Conservation (phyloP, 257 asterid genomes). For the Pogostemon cablin region DNA sequence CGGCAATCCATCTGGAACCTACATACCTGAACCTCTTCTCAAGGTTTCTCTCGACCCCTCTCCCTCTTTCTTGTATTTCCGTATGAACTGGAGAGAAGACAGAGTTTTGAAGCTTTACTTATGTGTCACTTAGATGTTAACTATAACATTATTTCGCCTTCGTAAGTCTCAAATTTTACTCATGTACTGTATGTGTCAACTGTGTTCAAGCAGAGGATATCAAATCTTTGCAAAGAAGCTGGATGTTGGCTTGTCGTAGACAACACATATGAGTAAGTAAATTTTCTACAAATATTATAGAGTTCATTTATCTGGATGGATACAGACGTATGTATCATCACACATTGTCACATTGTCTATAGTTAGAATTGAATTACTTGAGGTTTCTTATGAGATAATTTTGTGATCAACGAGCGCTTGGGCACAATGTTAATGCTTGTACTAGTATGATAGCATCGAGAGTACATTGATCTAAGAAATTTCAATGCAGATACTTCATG, state of each 20-base stretch:
- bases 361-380: not conserved
- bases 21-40: constrained; percentile 88
- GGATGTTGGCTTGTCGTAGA: constrained; percentile 97
- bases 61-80: not conserved
- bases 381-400: no score
- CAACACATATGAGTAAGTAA: constrained; percentile 93
- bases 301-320: not conserved
- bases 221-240: constrained; percentile 76
- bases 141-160: not conserved
- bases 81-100: no score
- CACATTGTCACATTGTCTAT: not conserved
- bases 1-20: constrained; percentile 99
- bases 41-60: constrained; percentile 50
- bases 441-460: not conserved
- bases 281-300: not conserved
- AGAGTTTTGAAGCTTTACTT: constrained; percentile 9
- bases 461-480: not conserved
- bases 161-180: not conserved
- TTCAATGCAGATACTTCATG: constrained; percentile 83
- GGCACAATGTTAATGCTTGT: not conserved
- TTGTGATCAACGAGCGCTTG: not conserved
- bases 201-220: constrained; percentile 63
- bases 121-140: not conserved
- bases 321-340: not conserved
- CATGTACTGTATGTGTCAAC: constrained; percentile 9